Evolutionary conservation across 257 asterid species (phyloP).

Genomic region (Solanum microdontum): DNA sequence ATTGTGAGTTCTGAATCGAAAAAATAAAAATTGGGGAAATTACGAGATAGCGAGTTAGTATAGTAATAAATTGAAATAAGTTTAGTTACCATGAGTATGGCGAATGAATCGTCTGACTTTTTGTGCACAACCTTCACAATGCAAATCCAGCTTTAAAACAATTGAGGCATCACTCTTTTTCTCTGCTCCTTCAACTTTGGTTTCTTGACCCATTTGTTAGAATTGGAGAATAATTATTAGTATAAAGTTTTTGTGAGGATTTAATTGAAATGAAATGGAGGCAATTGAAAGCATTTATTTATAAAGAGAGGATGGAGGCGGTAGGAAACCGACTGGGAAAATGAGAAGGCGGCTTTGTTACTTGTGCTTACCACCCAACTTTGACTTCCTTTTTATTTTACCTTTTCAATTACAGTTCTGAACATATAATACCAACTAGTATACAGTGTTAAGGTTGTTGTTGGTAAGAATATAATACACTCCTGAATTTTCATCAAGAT

Average conservation of each 20-base stretch:
- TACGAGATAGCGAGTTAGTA: not conserved
- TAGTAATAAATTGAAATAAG: not conserved
- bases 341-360: not conserved
- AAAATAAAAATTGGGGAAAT: not conserved
- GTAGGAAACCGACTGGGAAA: not conserved
- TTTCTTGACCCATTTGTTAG: not conserved
- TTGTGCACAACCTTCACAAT: slow-evolving; percentile 24
- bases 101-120: slow-evolving; percentile 17
- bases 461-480: too few relatives aligned
- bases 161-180: not conserved
- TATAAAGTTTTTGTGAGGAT: not conserved
- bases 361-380: not conserved
- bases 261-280: not conserved
- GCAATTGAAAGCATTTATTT: not conserved
- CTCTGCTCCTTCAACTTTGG: not conserved
- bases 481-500: too few relatives aligned
- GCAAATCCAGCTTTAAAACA: slow-evolving; percentile 20
- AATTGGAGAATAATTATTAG: not conserved
- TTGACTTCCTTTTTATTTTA: not conserved
- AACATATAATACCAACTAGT: too few relatives aligned
- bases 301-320: not conserved
- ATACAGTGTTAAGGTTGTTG: too few relatives aligned
- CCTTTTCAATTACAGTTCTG: not conserved
- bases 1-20: not conserved
- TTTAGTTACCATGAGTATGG: slow-evolving; percentile 7